Percentiles rank a stretch among this genome's conserved stretches.
Conservation (phyloP, 169 alveolate species). For the Plasmodium berghei region DNA sequence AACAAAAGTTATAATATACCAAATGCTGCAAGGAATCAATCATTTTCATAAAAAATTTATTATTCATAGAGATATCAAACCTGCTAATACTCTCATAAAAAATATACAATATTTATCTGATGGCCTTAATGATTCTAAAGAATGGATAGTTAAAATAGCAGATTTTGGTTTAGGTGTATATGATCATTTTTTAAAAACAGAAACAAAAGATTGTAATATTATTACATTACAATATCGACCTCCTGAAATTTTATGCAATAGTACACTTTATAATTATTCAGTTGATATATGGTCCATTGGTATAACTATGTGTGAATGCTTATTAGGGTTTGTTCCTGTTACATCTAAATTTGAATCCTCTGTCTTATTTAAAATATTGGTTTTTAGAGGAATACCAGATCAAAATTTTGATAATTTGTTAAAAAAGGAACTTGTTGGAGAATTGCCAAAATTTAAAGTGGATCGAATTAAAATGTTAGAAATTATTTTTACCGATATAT, state of each 20-base stretch:
- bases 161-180: slow-evolving; percentile 85
- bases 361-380: slow-evolving; percentile 50
- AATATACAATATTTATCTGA: slow-evolving; percentile 71
- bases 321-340: slow-evolving; percentile 59
- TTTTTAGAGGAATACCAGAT: slow-evolving; percentile 58
- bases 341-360: slow-evolving; percentile 55
- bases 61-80: slow-evolving; percentile 87
- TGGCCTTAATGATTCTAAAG: slow-evolving; percentile 67
- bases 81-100: slow-evolving; percentile 86
- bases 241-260: slow-evolving; percentile 81
- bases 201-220: slow-evolving; percentile 83
- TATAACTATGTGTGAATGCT: slow-evolving; percentile 80
- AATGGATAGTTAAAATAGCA: slow-evolving; percentile 82
- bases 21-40: slow-evolving; percentile 82
- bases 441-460: slow-evolving; percentile 80
- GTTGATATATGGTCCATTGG: slow-evolving; percentile 88
- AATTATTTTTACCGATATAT: slow-evolving; percentile 84
- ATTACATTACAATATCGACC: slow-evolving; percentile 86
- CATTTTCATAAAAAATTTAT: slow-evolving; percentile 82
- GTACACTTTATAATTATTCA: slow-evolving; percentile 64
- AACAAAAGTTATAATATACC: slow-evolving; percentile 85
- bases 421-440: slow-evolving; percentile 58
- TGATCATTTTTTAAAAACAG: slow-evolving; percentile 80
- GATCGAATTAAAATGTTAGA: slow-evolving; percentile 78
- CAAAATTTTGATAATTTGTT: slow-evolving; percentile 23